Conservation (phyloP, 2,329 filamentous ascomycete species). For the Tolypocladium paradoxum region DNA sequence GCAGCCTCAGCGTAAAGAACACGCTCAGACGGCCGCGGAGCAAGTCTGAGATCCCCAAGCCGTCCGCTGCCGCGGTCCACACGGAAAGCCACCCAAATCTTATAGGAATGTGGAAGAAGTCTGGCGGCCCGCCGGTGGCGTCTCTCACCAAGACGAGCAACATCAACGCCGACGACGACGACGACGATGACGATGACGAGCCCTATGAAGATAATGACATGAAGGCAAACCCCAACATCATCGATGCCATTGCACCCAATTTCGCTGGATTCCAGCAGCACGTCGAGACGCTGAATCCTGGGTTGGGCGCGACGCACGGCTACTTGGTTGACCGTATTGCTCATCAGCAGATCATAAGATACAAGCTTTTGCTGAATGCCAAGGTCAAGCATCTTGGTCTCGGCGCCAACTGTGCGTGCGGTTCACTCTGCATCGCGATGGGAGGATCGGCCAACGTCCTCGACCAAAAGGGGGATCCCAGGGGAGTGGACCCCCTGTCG, state of each 20-base stretch:
- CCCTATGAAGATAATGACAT: constrained; percentile 46
- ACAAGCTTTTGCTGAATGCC: constrained; percentile 62
- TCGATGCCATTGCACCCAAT: constrained; percentile 61
- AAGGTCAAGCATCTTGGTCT: constrained; percentile 59
- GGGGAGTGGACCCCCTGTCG: constrained; percentile 45
- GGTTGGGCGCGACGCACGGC: constrained; percentile 40
- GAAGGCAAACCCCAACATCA: constrained; percentile 51
- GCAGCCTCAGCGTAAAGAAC: constrained; percentile 32
- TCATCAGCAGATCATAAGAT: constrained; percentile 68
- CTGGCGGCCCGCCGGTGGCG: constrained; percentile 43
- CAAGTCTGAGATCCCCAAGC: constrained; percentile 41
- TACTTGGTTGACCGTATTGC: constrained; percentile 73
- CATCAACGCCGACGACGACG: constrained; percentile 6
- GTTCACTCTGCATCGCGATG: constrained; percentile 50
- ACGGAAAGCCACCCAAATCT: constrained; percentile 32
- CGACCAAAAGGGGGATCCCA: constrained; percentile 47
- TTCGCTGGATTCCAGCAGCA: constrained; percentile 68
- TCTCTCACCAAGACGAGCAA: constrained; percentile 26
- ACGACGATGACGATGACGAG: constrained; percentile 47
- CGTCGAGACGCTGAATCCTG: constrained; percentile 63
- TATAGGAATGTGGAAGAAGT: constrained; percentile 39
- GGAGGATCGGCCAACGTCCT: constrained; percentile 56
- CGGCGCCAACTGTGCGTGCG: constrained; percentile 51
- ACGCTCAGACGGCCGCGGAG: constrained; percentile 43
- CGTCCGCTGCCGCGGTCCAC: constrained; percentile 13